Percentiles rank a stretch among this genome's conserved stretches.
Evolutionary conservation across 805 yeast genomes (phyloP).

Genomic region (Nakazawaea holstii): DNA sequence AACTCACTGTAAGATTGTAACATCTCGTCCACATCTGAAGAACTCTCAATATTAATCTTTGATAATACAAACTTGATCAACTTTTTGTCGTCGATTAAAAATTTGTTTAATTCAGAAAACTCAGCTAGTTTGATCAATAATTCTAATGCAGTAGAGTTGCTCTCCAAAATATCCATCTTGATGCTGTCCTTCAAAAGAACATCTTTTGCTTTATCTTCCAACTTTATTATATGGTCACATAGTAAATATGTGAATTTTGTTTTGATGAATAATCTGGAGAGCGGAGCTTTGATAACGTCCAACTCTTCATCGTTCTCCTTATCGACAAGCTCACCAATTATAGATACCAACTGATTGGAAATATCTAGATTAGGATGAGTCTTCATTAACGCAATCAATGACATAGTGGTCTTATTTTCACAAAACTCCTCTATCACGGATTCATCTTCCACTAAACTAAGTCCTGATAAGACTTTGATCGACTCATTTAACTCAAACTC

Average conservation of each 20-base stretch:
- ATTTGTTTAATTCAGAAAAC: background rate
- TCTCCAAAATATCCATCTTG: background rate
- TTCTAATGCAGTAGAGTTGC: background rate
- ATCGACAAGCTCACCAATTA: slow-evolving; percentile 7
- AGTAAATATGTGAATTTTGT: slow-evolving; percentile 3
- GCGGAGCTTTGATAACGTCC: background rate
- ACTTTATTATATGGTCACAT: slow-evolving; percentile 2
- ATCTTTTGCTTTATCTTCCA: background rate
- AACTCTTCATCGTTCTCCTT: background rate
- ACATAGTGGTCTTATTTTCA: background rate
- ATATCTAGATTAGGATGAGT: slow-evolving; percentile 12
- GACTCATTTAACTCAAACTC: slow-evolving; percentile 11
- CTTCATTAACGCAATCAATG: slow-evolving; percentile 6
- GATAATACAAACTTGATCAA: background rate
- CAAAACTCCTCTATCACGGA: background rate
- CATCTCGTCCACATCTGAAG: background rate
- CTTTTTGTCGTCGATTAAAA: slow-evolving; percentile 3
- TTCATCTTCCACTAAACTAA: slow-evolving; percentile 3
- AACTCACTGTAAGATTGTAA: slow-evolving; percentile 3
- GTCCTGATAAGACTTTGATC: slow-evolving; percentile 8
- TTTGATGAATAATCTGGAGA: background rate
- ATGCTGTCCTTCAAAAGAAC: background rate
- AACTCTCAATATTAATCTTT: background rate
- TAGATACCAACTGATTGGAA: background rate
- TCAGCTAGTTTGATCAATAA: slow-evolving; percentile 1